phyloP scores from a whole-genome alignment of 164 flowering plant species.

The Vitis cinerea region DNA sequence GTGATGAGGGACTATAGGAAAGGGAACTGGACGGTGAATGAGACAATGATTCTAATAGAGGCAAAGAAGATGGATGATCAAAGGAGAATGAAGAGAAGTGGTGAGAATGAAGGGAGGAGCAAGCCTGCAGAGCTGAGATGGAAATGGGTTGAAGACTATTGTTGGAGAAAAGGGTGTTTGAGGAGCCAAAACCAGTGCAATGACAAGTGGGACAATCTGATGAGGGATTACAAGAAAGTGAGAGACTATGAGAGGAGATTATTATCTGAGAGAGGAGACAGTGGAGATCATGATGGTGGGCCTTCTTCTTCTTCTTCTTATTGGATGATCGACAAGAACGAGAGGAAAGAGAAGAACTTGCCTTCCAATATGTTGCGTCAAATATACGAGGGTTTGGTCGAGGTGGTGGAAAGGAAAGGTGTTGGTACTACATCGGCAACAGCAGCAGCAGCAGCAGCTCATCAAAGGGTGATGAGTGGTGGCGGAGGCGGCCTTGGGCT shows the following conservation, averaged over 20 bases:
- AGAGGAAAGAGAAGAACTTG: conserved; percentile 65
- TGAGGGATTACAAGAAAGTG: conserved; percentile 91
- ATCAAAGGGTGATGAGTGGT: conserved; percentile 4
- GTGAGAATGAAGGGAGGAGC: conserved; percentile 21
- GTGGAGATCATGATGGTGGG: conserved; percentile 1
- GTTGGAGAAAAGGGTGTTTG: conserved; percentile 71
- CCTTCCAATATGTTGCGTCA: conserved; percentile 69
- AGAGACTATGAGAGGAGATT: conserved; percentile 58
- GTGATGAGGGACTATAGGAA: conserved; percentile 68
- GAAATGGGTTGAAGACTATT: conserved; percentile 90
- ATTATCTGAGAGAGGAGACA: conserved; percentile 22
- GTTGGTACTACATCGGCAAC: background rate
- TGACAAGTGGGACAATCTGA: conserved; percentile 89
- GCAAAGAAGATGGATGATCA: conserved; percentile 84
- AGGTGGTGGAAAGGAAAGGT: conserved; percentile 62
- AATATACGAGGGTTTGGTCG: conserved; percentile 63
- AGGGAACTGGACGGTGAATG: conserved; percentile 80
- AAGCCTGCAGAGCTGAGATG: conserved; percentile 69
- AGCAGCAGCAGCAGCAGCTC: too few species aligned
- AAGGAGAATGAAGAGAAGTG: conserved; percentile 53
- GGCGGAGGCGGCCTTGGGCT: background rate
- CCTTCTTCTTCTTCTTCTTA: conserved; percentile 29
- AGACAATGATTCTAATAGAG: conserved; percentile 66
- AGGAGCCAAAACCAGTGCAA: conserved; percentile 90
- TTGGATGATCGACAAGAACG: conserved; percentile 70